phyloP scores from a whole-genome alignment of 176 grass and related monocot genomes.

The Avena insularis region DNA sequence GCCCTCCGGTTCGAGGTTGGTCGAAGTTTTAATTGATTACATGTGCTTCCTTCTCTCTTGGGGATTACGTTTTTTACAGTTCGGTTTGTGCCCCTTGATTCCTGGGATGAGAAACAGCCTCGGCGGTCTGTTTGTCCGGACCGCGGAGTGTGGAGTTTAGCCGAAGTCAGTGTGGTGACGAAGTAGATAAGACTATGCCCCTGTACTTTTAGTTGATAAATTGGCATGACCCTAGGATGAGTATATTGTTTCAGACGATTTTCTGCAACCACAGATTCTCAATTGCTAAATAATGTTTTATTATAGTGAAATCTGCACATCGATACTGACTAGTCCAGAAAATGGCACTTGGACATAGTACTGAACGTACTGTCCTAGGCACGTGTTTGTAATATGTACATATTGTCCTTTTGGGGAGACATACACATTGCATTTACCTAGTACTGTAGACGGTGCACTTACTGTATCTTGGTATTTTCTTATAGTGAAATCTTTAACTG shows the following conservation, averaged over 20 bases:
- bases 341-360: constrained; percentile 13
- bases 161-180: constrained; percentile 13
- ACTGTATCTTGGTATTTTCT: background rate
- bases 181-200: constrained; percentile 35
- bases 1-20: constrained; percentile 76
- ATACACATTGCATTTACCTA: background rate
- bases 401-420: constrained; percentile 10
- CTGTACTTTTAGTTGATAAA: constrained; percentile 1
- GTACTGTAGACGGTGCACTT: constrained; percentile 1
- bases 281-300: constrained; percentile 17
- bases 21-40: background rate
- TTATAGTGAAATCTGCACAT: background rate
- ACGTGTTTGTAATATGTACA: constrained; percentile 29
- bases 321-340: background rate
- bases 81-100: background rate
- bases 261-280: constrained; percentile 21
- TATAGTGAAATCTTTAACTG: background rate
- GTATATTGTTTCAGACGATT: background rate
- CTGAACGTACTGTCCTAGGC: constrained; percentile 17
- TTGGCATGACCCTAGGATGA: constrained; percentile 12
- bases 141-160: background rate
- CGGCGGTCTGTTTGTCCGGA: background rate
- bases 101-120: background rate
- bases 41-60: background rate
- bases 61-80: background rate